A percentile compares a stretch with the other conserved stretches of the same genome.
phyloP scores from a whole-genome alignment of 768 basidiomycete genomes.

The Paxillus ammoniavirescens region DNA sequence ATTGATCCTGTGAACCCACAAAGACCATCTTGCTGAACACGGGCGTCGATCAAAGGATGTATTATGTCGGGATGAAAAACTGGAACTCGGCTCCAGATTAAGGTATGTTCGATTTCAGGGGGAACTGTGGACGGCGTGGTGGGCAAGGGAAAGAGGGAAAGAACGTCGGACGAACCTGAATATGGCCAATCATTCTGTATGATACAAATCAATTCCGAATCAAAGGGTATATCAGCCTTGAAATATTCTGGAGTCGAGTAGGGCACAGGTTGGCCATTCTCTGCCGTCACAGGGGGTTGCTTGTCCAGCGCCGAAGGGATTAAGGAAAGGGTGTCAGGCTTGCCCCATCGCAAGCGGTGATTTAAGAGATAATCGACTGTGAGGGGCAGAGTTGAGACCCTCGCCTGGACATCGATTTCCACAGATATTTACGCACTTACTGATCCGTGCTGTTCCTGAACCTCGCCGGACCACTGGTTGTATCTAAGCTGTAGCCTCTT shows the following conservation, averaged over 20 bases:
- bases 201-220: conserved; percentile 57
- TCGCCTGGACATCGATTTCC: background rate
- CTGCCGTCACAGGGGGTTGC: conserved; percentile 20
- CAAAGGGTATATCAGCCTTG: conserved; percentile 52
- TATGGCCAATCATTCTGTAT: conserved; percentile 90
- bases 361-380: conserved; percentile 71
- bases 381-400: background rate
- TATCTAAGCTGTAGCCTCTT: conserved; percentile 68
- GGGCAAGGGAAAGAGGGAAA: background rate
- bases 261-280: background rate
- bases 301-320: conserved; percentile 52
- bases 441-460: conserved; percentile 62
- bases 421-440: conserved; percentile 46
- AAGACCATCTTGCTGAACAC: conserved; percentile 72
- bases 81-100: conserved; percentile 78
- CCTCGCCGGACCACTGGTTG: conserved; percentile 51
- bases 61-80: conserved; percentile 63
- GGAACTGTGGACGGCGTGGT: conserved; percentile 47
- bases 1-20: conserved; percentile 76
- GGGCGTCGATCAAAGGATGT: conserved; percentile 47
- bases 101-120: conserved; percentile 64
- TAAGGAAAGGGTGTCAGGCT: conserved; percentile 61
- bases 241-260: conserved; percentile 53
- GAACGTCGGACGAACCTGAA: conserved; percentile 48
- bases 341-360: conserved; percentile 74